phyloP scores from a whole-genome alignment of 2,329 filamentous ascomycete genomes.

The Lachnellula occidentalis region DNA sequence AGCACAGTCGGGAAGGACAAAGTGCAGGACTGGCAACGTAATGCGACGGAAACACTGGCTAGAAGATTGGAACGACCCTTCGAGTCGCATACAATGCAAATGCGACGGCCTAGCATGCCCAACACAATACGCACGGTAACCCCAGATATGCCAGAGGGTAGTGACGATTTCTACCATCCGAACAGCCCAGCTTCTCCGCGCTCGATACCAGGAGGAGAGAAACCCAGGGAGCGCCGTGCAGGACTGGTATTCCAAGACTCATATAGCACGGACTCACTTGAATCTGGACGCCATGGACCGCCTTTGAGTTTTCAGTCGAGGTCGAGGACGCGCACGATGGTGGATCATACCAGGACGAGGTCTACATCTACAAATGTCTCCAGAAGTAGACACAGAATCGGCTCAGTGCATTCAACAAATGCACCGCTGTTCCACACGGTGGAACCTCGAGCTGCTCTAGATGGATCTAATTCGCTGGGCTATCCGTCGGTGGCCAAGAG shows the following conservation, averaged over 20 bases:
- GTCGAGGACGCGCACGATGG: constrained; percentile 45
- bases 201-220: constrained; percentile 40
- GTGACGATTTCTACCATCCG: constrained; percentile 19
- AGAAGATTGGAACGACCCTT: constrained; percentile 22
- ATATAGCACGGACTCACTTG: constrained; percentile 36
- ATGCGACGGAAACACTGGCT: constrained; percentile 25
- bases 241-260: constrained; percentile 58
- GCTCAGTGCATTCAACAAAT: constrained; percentile 62
- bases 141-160: constrained; percentile 45
- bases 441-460: constrained; percentile 35
- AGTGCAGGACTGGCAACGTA: constrained; percentile 28
- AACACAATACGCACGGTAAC: constrained; percentile 59
- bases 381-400: constrained; percentile 57
- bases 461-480: constrained; percentile 34
- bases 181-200: constrained; percentile 38
- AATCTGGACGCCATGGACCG: constrained; percentile 14
- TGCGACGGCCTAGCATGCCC: constrained; percentile 30
- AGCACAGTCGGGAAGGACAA: constrained; percentile 23
- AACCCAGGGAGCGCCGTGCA: constrained; percentile 41
- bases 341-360: constrained; percentile 34
- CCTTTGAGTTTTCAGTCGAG: constrained; percentile 33
- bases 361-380: constrained; percentile 32
- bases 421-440: constrained; percentile 47
- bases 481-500: constrained; percentile 37
- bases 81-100: constrained; percentile 21